Conservation (phyloP, 2,329 filamentous ascomycete species). For the Aspergillus eucalypticola region DNA sequence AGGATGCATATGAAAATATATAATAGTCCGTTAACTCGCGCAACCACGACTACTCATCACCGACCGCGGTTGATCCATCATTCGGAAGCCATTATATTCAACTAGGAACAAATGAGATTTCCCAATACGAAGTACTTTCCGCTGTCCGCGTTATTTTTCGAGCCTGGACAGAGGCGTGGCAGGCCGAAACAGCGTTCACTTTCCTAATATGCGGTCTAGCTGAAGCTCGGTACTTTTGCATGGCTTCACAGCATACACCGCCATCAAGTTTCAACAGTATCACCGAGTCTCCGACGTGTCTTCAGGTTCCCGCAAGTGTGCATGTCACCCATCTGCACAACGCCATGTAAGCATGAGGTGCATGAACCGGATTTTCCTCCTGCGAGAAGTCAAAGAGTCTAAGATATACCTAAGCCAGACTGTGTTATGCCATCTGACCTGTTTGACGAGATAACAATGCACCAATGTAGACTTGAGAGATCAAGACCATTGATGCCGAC, state of each 20-base stretch:
- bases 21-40: background rate
- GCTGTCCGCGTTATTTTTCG: background rate
- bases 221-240: background rate
- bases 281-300: background rate
- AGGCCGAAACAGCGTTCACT: background rate
- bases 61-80: background rate
- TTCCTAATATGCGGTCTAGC: background rate
- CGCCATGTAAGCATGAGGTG: background rate
- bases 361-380: background rate
- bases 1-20: background rate
- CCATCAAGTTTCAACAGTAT: background rate
- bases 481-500: background rate
- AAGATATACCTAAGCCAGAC: background rate
- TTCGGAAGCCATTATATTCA: background rate
- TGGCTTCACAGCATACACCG: background rate
- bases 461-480: background rate
- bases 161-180: background rate
- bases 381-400: background rate
- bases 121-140: background rate
- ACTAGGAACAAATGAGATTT: no score
- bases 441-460: background rate
- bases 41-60: background rate
- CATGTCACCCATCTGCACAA: background rate
- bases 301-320: background rate
- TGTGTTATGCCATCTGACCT: background rate